These are phyloP conservation scores for Bonia amplexicaulis DNA, from an alignment of 176 grass and related monocot genomes.

Conservation along the genomic window DNA sequence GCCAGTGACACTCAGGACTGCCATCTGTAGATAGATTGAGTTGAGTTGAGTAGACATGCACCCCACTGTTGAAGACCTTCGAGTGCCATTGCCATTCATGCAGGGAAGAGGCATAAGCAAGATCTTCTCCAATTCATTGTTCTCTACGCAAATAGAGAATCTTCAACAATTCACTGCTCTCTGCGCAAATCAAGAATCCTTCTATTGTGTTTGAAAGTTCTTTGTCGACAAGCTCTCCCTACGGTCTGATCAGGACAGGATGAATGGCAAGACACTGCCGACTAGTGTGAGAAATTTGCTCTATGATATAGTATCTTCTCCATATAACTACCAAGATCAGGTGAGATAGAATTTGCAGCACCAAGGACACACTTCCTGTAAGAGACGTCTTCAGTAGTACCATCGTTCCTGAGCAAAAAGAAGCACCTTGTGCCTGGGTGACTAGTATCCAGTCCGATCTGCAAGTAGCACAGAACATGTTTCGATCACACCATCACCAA, in stretches of 20 bases:
- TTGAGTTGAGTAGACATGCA: neutral
- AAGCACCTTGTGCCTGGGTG: conserved; percentile 38
- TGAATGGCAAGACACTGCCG: neutral
- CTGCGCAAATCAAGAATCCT: neutral
- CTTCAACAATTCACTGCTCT: neutral
- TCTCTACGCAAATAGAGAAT: neutral
- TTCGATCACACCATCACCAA: neutral
- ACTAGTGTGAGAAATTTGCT: conserved; percentile 3
- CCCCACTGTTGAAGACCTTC: too few species aligned
- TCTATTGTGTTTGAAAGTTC: neutral
- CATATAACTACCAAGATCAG: conserved; percentile 23
- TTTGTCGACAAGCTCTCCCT: neutral
- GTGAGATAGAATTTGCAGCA: conserved; percentile 38
- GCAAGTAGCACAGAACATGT: neutral
- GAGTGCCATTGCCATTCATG: neutral
- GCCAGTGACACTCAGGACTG: neutral
- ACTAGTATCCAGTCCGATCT: conserved; percentile 39
- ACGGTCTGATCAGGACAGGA: neutral
- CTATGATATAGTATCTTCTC: conserved; percentile 26
- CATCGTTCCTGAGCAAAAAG: conserved; percentile 24
- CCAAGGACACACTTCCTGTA: conserved; percentile 41
- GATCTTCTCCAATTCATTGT: neutral
- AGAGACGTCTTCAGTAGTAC: conserved; percentile 35
- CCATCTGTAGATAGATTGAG: neutral
- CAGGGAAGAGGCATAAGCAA: neutral